Evolutionary conservation across 208 protist species (phyloP), one percentile per base, ranked within the genome.

Genomic region (Acanthamoeba royreba): DNA sequence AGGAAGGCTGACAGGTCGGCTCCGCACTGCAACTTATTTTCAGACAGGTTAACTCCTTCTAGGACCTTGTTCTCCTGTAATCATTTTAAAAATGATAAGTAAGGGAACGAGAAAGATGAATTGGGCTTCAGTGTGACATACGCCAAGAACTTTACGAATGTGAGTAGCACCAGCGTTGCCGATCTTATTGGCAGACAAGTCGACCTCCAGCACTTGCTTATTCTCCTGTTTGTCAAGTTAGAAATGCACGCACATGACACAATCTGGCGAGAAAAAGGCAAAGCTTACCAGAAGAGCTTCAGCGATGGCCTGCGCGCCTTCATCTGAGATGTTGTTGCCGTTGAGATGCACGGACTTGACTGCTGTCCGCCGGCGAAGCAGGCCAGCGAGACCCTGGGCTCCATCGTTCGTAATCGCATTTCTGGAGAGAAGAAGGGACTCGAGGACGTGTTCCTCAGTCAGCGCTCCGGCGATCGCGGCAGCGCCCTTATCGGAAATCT

Each of bases 1-100:
- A 83, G 72, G 72, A 83, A 83, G n/a, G 72, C 43, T 13, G 38
- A 33, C 38, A 83, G 72, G 35, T 83, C 72, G 19, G 72, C 38
- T n/a, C 72, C 72, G 43, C 72, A 45, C 72, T 53, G 43, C 72
- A 83, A n/a, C 72, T 83, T 83, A 42, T 83, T 83, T 25, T 83
- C 72, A 22, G 72, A 83, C 3, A 83, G 72, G 43, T 83, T 83
- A n/a, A 83, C 38, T 33, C 42, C 38, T 42, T 83, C 43, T 25
- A 83, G 72, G 40, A 52, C 72, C 1, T 45, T n/a, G 72, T 83
- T 83, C 2, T 45, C 72, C 72, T 83, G 40, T n/a, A 74, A 8
- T 28, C 63, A 38, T 11, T 35, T 25, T 17, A 8, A 38, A 8
- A 8, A 74, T 40, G 17, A 11, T 28, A 38, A 74, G 63, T 38